Base-by-base conservation (phyloP, 2,329 filamentous ascomycete species). In the Macrophomina pseudophaseolina region DNA sequence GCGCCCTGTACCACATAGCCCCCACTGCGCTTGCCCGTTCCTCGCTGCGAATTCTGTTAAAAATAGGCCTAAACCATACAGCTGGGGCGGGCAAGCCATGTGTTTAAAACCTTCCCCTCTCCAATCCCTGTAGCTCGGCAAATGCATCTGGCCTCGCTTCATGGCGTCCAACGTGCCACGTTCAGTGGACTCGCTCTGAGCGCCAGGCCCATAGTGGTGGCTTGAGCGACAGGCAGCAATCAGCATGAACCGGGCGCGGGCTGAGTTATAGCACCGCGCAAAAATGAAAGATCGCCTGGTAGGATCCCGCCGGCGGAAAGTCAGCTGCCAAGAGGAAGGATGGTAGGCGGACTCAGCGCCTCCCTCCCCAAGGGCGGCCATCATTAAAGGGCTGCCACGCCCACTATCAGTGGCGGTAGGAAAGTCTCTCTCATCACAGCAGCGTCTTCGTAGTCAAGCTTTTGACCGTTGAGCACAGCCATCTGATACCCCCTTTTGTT, bases 301-400 rank as follows among this genome's bases (percentile, higher is more conserved):
- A 59, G 44, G 58, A 49, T 28, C 46, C 56, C 40, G 40, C 58
- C 44, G 58, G 58, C 42, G 58, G 42, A 23, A 48, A 28, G 11
- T 62, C 58, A 62, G 58, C 58, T 62, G 58, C 58, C 58, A 62
- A 62, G 58, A 53, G 18, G n/a, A 30, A 9, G 28, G 5, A 62
- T 28, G 42, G n/a, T n/a, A 40, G 16, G 8, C 32, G 30, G 8
- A 9, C n/a, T 33, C n/a, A 33, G 12, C 16, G 18, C 53, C 5
- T 58, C 18, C 11, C 23, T 23, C 35, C 35, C 35, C 35, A 2
- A 30, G 14, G 32, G 28, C 16, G 14, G 23, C 32, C 28, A 28
- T 49, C 42, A 49, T 62, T 38, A 49, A 62, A 62, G 30, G 23
- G 58, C 30, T 48, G 32, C 18, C 30, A 7, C 6, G 12, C 11